Evolutionary conservation across 2,329 filamentous ascomycete genomes (phyloP).

Genomic region (Trichoderma endophyticum): DNA sequence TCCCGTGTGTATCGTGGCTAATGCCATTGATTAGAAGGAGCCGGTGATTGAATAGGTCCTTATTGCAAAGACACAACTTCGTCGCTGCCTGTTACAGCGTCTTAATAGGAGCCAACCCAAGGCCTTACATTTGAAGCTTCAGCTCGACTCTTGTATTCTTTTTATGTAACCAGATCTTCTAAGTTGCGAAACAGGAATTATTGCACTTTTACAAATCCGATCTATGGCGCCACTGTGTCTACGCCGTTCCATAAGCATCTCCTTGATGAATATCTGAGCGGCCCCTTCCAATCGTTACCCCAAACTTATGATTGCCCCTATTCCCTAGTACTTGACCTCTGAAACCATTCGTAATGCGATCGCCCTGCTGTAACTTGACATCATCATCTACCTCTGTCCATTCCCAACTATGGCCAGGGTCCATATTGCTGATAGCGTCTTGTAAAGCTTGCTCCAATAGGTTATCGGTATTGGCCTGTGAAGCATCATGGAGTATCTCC

Average conservation of each 20-base stretch:
- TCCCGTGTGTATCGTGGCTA: too few relatives aligned
- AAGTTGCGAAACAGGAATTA: neutral
- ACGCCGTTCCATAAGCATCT: neutral
- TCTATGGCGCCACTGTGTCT: neutral
- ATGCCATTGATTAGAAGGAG: too few relatives aligned
- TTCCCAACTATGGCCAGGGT: neutral
- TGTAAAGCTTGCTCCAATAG: neutral
- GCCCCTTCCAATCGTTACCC: neutral
- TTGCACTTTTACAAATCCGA: neutral
- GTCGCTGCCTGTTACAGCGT: too few relatives aligned
- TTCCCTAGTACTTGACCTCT: neutral
- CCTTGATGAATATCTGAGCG: neutral
- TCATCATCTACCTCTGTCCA: neutral
- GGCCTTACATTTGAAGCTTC: too few relatives aligned
- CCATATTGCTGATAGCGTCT: neutral
- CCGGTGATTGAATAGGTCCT: too few relatives aligned
- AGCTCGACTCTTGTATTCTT: neutral
- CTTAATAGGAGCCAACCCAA: too few relatives aligned
- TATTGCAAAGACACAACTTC: too few relatives aligned
- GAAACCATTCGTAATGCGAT: neutral
- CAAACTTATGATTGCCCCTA: neutral
- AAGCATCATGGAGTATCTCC: neutral
- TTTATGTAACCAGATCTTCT: neutral
- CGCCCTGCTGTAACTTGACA: neutral
- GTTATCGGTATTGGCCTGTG: neutral